A percentile compares a stretch with the other conserved stretches of the same genome.
phyloP scores from a whole-genome alignment of 768 basidiomycete genomes.

The Cyclocybe aegerita region DNA sequence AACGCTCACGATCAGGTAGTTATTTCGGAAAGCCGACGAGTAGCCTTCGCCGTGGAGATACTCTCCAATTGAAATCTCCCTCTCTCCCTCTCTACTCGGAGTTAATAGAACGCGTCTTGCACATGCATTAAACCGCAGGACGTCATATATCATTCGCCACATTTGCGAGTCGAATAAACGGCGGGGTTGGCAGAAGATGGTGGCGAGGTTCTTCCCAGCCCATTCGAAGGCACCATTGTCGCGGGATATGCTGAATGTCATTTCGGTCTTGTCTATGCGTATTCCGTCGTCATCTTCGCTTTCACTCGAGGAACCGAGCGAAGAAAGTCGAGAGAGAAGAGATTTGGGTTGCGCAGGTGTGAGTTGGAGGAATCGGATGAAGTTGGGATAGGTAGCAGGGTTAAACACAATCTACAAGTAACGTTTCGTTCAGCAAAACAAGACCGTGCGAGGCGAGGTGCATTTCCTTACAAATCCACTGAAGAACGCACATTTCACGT shows the following conservation, averaged over 20 bases:
- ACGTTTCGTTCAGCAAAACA: not conserved
- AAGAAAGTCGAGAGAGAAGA: conserved; percentile 3
- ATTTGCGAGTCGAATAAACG: conserved; percentile 63
- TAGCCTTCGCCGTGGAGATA: conserved; percentile 67
- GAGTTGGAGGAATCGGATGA: conserved; percentile 62
- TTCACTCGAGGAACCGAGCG: conserved; percentile 5
- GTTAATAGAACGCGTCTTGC: conserved; percentile 47
- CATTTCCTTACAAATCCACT: conserved; percentile 54
- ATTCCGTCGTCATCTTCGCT: conserved; percentile 29
- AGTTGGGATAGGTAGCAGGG: conserved; percentile 76
- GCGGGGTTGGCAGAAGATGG: conserved; percentile 66
- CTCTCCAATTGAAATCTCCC: conserved; percentile 55
- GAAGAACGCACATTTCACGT: not conserved
- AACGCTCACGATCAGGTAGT: conserved; percentile 69
- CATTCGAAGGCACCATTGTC: conserved; percentile 73
- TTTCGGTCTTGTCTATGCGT: conserved; percentile 57
- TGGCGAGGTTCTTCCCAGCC: conserved; percentile 63
- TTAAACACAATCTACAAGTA: conserved; percentile 68
- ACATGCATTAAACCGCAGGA: conserved; percentile 72
- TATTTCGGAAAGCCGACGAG: conserved; percentile 65
- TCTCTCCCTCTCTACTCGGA: conserved; percentile 23
- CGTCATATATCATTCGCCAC: conserved; percentile 74
- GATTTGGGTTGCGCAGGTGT: conserved; percentile 20
- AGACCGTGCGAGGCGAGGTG: no score
- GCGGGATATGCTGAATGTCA: conserved; percentile 79